Base-by-base conservation (phyloP, 495 filamentous ascomycete genomes). In the Apiosordaria backusii region DNA sequence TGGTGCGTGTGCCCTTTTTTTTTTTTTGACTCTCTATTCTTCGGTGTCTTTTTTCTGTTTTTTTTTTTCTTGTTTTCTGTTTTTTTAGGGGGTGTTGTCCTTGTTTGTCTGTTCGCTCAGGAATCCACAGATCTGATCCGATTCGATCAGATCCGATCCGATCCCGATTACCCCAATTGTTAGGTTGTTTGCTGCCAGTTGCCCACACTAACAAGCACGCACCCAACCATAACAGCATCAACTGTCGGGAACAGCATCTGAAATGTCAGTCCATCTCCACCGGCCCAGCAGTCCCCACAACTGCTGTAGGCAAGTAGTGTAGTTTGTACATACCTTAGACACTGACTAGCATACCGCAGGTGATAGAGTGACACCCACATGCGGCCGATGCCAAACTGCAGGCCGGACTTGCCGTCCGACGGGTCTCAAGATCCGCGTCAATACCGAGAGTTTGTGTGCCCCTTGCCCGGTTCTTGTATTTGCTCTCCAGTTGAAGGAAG, bases 201-300 rank as follows among this genome's bases (percentile, higher is more conserved):
- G 29, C 26, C 25, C 65, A 27, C 23, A 27, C n/a, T 10, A 26
- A 27, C 61, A 26, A 57, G 26, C 0, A 15, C 29, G 15, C 15
- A 1, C 4, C 22, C 40, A 25, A 54, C 10, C 9, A 26, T 29
- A 59, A 67, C 62, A 82, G 81, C 68, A 74, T 76, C 64, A 80
- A 76, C 21, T 83, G 81, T 63, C 77, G 81, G 57, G 74, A 80
- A 65, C 75, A 79, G 66, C 81, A 82, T 63, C 70, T 82, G 4
- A 80, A 78, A 78, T 83, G 81, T 81, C 10, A 45, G 73, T 64
- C 62, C 22, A 13, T 7, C 21, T 59, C 61, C 50, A 57, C 55
- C 21, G 10, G 29, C 10, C 6, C 29, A 35, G 29, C 29, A 35
- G 29, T 10, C 29, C 9, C 2, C 35, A 45, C 35, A 45, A 10